Evolutionary conservation across 1,139 yeast species (phyloP).

Genomic region (Saccharomyces hybrid): DNA sequence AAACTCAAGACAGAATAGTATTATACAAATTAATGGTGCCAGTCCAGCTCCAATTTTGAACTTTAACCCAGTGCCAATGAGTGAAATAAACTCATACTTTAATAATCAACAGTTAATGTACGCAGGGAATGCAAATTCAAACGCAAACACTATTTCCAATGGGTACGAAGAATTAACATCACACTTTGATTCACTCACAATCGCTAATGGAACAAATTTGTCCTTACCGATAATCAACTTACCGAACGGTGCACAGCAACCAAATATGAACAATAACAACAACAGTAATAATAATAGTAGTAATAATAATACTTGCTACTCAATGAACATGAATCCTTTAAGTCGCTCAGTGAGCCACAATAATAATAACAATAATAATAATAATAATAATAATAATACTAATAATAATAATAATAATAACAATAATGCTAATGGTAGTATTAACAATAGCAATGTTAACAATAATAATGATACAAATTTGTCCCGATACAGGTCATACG

Average conservation of each 20-base stretch:
- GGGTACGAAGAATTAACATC: constrained; percentile 15
- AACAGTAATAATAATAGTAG: neutral
- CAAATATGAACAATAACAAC: neutral
- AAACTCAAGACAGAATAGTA: constrained; percentile 18
- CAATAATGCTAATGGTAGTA: neutral
- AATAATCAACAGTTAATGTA: constrained; percentile 4
- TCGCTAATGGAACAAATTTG: constrained; percentile 19
- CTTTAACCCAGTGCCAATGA: constrained; percentile 7
- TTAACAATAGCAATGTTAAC: neutral
- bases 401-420: neutral
- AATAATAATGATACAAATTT: neutral
- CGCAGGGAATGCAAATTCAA: constrained; percentile 7
- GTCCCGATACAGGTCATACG: neutral
- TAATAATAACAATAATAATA: neutral
- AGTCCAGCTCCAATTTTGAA: constrained; percentile 4
- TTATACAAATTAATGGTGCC: constrained; percentile 1
- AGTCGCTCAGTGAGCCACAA: neutral
- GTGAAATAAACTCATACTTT: constrained; percentile 15
- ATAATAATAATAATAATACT: neutral
- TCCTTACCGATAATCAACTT: constrained; percentile 12
- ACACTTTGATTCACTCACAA: constrained; percentile 17
- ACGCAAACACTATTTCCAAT: constrained; percentile 3
- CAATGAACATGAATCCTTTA: neutral
- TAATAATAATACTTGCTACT: neutral
- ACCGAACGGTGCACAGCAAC: neutral